Evolutionary conservation across 73 alveolate genomes (phyloP).

Genomic region (Paramecium biaurelia): DNA sequence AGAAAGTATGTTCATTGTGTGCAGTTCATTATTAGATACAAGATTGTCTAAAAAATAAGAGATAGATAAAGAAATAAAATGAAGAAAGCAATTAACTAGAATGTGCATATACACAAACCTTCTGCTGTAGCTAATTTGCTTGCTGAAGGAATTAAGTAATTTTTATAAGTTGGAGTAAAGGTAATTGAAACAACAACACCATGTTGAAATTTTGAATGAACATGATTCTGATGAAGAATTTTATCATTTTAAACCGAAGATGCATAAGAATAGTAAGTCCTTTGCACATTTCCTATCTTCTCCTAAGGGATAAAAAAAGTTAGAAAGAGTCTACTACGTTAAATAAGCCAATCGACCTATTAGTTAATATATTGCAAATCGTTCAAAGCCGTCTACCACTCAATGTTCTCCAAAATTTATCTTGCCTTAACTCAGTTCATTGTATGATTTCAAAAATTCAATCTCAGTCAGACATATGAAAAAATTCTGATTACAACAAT

Average conservation of each 20-base stretch:
- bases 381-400: neutral
- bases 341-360: neutral
- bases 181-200: neutral
- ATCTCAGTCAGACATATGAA: constrained; percentile 20
- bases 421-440: neutral
- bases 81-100: neutral
- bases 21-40: neutral
- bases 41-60: neutral
- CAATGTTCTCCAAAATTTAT: neutral
- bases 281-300: neutral
- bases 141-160: neutral
- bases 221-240: constrained; percentile 20
- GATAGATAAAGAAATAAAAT: constrained; percentile 23
- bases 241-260: constrained; percentile 23
- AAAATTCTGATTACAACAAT: neutral
- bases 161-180: neutral
- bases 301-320: neutral
- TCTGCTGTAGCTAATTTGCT: neutral
- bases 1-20: constrained; percentile 13
- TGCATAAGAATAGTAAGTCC: neutral
- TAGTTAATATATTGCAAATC: neutral
- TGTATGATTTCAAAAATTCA: neutral
- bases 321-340: neutral
- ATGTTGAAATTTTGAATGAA: neutral
- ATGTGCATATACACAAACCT: neutral